These are phyloP conservation scores for Potentilla sterilis DNA, from an alignment of 306 rosid genomes.

Conservation along the genomic window DNA sequence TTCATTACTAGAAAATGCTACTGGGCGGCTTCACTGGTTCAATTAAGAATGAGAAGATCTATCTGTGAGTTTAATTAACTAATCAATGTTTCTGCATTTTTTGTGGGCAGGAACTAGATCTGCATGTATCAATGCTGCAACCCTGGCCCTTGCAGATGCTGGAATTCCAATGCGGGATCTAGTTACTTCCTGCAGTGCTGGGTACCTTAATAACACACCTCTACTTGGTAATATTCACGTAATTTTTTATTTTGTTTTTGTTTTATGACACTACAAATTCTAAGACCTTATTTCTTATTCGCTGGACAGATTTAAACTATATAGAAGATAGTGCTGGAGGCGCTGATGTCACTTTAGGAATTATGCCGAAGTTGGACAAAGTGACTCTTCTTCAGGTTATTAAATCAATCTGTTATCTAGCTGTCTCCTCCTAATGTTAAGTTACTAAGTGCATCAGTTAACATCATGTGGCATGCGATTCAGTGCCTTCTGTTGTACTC, in stretches of 20 bases:
- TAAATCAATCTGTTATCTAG: not conserved
- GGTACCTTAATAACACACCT: conserved; percentile 84
- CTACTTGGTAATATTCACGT: conserved; percentile 59
- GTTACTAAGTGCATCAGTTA: not conserved
- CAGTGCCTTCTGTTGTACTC: conserved; percentile 17
- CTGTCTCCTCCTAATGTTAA: not conserved
- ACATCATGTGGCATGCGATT: no score
- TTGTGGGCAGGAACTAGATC: conserved; percentile 72
- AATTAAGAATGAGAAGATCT: conserved; percentile 6
- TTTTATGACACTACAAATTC: not conserved
- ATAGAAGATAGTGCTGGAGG: conserved; percentile 98
- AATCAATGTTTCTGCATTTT: no score
- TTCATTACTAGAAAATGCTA: no score
- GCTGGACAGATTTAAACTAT: conserved; percentile 71
- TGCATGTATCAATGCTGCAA: conserved; percentile 96
- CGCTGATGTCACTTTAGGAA: conserved; percentile 85
- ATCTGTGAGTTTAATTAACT: conserved; percentile 13
- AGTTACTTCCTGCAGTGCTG: conserved; percentile 89
- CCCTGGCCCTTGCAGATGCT: conserved; percentile 92
- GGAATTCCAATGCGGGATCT: conserved; percentile 95
- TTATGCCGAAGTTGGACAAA: conserved; percentile 79
- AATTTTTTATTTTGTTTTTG: no score
- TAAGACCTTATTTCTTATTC: conserved; percentile 22
- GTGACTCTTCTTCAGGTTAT: conserved; percentile 85
- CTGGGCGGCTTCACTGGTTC: not conserved